Conservation (phyloP, 2,329 filamentous ascomycete genomes). For the Nannizziopsis barbatae region DNA sequence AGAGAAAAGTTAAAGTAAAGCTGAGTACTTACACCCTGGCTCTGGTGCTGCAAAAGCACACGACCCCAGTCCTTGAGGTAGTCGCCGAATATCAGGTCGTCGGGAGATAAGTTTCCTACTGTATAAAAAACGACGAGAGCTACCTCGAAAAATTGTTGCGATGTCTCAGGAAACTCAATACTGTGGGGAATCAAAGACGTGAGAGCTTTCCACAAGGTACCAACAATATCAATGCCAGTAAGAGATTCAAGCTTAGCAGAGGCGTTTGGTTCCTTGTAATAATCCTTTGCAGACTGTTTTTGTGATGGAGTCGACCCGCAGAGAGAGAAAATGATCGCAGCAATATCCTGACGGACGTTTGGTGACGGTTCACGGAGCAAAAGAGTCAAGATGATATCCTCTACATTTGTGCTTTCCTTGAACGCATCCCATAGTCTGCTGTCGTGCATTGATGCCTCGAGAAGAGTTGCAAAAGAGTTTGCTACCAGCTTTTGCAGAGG, state of each 20-base stretch:
- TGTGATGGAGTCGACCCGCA: conserved; percentile 25
- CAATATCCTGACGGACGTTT: conserved; percentile 29
- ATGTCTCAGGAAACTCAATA: conserved; percentile 28
- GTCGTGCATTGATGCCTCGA: conserved; percentile 41
- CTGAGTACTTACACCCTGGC: conserved; percentile 30
- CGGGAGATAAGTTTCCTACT: conserved; percentile 30
- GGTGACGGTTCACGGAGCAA: conserved; percentile 37
- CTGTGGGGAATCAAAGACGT: conserved; percentile 31
- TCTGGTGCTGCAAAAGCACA: conserved; percentile 34
- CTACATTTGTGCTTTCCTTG: conserved; percentile 29
- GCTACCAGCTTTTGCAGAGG: conserved; percentile 31
- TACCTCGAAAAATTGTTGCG: conserved; percentile 39
- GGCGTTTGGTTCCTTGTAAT: conserved; percentile 15
- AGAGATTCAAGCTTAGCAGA: conserved; percentile 20
- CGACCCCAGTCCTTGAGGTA: conserved; percentile 36
- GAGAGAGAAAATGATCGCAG: conserved; percentile 30
- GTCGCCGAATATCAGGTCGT: conserved; percentile 29
- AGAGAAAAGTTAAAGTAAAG: not conserved
- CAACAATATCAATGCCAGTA: conserved; percentile 31
- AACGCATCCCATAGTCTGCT: conserved; percentile 37
- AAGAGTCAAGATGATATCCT: conserved; percentile 31
- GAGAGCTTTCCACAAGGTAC: conserved; percentile 37
- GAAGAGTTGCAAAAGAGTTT: conserved; percentile 37
- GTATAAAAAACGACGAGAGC: conserved; percentile 34
- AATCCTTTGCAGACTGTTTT: conserved; percentile 21